Evolutionary conservation across 2,329 filamentous ascomycete species (phyloP), one percentile per base, ranked within the genome.

Genomic region (Ascochyta viciae-villosae): DNA sequence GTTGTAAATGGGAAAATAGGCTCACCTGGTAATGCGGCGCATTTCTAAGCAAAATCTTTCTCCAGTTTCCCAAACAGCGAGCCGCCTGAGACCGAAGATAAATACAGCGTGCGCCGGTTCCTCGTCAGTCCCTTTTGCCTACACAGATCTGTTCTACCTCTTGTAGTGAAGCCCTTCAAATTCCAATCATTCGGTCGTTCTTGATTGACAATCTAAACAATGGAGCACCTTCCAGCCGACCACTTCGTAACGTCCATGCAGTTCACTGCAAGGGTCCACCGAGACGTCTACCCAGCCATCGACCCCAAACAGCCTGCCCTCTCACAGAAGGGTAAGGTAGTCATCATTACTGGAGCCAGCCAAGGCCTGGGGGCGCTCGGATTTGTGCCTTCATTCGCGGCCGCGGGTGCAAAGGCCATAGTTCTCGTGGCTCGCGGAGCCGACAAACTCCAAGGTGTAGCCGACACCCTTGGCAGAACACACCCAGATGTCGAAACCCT

Each of bases 341-440:
- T 74, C 6, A 65, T 78, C 31, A 73, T 80, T 55, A 80, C 77
- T n/a, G 78, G 78, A 0, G 76, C 77, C 1, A 76, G 72, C 41
- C 73, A 73, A 27, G 78, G 78, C 2, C 57, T 80, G 22, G 79
- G 76, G 19, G 66, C 62, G 37, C 24, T 70, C 63, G 68, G 54
- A 8, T 68, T 77, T n/a, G 73, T 64, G 1, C 68, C 71, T 2
- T 68, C 75, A 3, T 77, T 78, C 41, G 76, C 74, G 1, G 67
- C 66, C 33, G 74, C 77, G 22, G 65, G 67, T 19, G 58, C 70
- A 2, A 76, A 72, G 44, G 76, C 60, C 6, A 64, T 78, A 3
- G 70, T 77, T 1, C 66, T 78, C 4, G 63, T 73, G 0, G 75
- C 72, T 23, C 68, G 71, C 3, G 64, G 66, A 6, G 61, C 55